These are phyloP conservation scores for Salvia miltiorrhiza DNA, from an alignment of 257 asterid species.

Conservation along the genomic window DNA sequence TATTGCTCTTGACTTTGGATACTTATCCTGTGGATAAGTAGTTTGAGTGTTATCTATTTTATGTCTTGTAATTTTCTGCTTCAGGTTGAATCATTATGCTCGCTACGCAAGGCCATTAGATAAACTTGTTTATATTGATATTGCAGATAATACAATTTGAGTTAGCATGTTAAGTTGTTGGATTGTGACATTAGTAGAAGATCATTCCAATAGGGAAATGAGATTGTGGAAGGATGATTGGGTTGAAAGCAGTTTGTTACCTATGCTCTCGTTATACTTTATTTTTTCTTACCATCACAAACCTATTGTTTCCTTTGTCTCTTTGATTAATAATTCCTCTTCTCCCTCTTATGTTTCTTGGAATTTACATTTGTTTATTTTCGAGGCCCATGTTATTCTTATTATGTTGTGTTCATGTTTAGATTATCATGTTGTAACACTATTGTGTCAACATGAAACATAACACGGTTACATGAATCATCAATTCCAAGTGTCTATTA, in stretches of 20 bases:
- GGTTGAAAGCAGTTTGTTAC: not conserved
- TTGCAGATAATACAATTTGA: not conserved
- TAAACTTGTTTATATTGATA: not conserved
- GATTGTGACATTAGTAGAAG: not conserved
- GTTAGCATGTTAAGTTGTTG: not conserved
- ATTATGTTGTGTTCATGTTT: no score
- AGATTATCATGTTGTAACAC: no score
- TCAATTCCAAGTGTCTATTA: not conserved
- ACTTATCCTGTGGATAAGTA: not conserved
- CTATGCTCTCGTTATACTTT: not conserved
- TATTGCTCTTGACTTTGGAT: conserved; percentile 8
- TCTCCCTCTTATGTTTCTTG: no score
- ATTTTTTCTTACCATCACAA: not conserved
- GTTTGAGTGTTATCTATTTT: not conserved
- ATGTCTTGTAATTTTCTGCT: conserved; percentile 14
- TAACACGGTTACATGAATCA: no score
- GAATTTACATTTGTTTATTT: no score
- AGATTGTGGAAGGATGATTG: no score
- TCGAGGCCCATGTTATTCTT: no score
- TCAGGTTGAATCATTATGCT: not conserved
- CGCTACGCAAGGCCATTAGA: not conserved
- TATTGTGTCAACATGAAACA: no score
- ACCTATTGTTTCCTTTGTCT: not conserved
- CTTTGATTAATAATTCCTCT: no score
- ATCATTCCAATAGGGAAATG: not conserved